Conservation (phyloP, 768 basidiomycete genomes). For the Termitomyces sp. region DNA sequence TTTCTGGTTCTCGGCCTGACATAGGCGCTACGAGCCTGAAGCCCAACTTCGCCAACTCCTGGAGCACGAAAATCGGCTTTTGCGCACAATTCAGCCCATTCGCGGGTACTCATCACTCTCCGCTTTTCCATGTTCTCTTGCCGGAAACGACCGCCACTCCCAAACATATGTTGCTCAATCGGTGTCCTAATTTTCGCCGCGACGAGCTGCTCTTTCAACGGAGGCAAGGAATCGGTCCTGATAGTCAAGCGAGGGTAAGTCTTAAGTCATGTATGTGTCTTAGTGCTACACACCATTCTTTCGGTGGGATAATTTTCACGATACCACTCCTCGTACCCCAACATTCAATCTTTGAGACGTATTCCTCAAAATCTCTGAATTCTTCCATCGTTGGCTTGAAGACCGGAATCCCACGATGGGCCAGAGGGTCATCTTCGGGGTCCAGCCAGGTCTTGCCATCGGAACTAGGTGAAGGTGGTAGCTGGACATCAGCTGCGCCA, state of each 20-base stretch:
- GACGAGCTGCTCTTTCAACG: slow-evolving; percentile 66
- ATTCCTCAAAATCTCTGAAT: slow-evolving; percentile 88
- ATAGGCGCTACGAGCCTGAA: slow-evolving; percentile 39
- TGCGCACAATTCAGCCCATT: slow-evolving; percentile 78
- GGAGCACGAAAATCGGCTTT: slow-evolving; percentile 74
- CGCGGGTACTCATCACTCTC: slow-evolving; percentile 76
- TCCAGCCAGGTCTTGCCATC: slow-evolving; percentile 64
- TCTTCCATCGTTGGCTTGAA: slow-evolving; percentile 94
- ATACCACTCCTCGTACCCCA: slow-evolving; percentile 94
- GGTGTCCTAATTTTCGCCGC: slow-evolving; percentile 80
- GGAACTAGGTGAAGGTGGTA: slow-evolving; percentile 59
- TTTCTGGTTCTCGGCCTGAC: slow-evolving; percentile 30
- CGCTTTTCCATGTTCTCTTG: slow-evolving; percentile 91
- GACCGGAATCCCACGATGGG: slow-evolving; percentile 90
- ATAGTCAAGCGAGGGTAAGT: not conserved
- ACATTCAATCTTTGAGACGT: slow-evolving; percentile 79
- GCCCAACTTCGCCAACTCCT: slow-evolving; percentile 63
- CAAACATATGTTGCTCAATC: slow-evolving; percentile 92
- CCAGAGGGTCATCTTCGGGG: slow-evolving; percentile 77
- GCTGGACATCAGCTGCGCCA: slow-evolving; percentile 45
- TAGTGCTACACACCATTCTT: slow-evolving; percentile 65
- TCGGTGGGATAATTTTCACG: slow-evolving; percentile 93
- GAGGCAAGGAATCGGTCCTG: slow-evolving; percentile 71
- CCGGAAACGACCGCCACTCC: slow-evolving; percentile 81
- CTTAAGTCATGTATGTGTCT: not conserved